Evolutionary conservation across 352 stramenopile genomes (phyloP).

Genomic region (Saprolegnia parasitica): DNA sequence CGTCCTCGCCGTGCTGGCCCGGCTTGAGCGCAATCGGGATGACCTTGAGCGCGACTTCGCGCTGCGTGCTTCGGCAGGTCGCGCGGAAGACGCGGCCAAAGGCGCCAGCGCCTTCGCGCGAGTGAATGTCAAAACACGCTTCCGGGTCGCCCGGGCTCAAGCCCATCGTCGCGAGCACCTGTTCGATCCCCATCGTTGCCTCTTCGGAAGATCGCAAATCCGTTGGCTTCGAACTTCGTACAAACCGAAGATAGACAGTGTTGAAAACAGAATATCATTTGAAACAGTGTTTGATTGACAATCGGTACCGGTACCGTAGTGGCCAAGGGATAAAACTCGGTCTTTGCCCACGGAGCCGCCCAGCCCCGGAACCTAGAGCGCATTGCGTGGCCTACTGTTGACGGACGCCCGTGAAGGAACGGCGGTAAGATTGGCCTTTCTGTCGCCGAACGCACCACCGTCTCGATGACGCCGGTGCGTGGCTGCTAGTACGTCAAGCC

Average conservation of each 20-base stretch:
- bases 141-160: constrained; percentile 57
- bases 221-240: not conserved
- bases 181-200: constrained; percentile 22
- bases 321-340: too few species aligned
- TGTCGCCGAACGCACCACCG: too few species aligned
- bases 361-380: too few species aligned
- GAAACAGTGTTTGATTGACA: too few species aligned
- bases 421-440: too few species aligned
- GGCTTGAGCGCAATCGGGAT: constrained; percentile 61
- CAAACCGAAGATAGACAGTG: not conserved
- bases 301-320: too few species aligned
- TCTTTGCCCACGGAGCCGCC: too few species aligned
- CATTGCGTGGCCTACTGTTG: too few species aligned
- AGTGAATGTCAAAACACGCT: constrained; percentile 66
- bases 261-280: too few species aligned
- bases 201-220: not conserved
- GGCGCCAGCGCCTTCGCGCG: constrained; percentile 60
- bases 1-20: constrained; percentile 57
- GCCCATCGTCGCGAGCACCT: constrained; percentile 49
- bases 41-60: constrained; percentile 62
- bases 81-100: constrained; percentile 68
- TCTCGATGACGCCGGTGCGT: too few species aligned
- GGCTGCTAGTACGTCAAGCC: too few species aligned
- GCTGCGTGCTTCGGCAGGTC: constrained; percentile 43
- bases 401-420: too few species aligned